Conservation (phyloP, 1,139 yeast species). For the Magnusiomyces suaveolens region DNA sequence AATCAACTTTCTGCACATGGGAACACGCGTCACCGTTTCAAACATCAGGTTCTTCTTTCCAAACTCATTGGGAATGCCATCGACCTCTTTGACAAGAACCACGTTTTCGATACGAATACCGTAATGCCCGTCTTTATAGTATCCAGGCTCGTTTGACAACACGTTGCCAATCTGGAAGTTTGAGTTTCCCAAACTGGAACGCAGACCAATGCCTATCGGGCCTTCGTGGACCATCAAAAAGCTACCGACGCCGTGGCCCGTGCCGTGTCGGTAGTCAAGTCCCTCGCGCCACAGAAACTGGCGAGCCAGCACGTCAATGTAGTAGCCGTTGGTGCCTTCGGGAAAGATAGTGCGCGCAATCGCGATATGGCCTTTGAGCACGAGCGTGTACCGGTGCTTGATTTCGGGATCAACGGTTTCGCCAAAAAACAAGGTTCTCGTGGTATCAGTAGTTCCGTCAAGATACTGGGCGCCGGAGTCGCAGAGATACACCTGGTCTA, state of each 20-base stretch:
- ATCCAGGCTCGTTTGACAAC: slow-evolving; percentile 92
- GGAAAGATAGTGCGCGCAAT: slow-evolving; percentile 74
- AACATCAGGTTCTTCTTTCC: slow-evolving; percentile 60
- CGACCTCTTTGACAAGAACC: slow-evolving; percentile 48
- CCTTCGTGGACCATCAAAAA: slow-evolving; percentile 93
- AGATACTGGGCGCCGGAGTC: slow-evolving; percentile 92
- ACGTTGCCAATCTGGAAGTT: slow-evolving; percentile 63
- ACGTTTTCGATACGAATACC: slow-evolving; percentile 90
- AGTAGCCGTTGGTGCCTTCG: slow-evolving; percentile 73
- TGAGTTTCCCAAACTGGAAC: slow-evolving; percentile 29
- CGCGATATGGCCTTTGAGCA: slow-evolving; percentile 84
- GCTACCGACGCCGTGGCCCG: slow-evolving; percentile 96
- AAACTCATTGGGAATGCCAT: slow-evolving; percentile 34
- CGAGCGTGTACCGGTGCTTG: slow-evolving; percentile 65
- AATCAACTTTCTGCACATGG: slow-evolving; percentile 65
- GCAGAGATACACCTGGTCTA: slow-evolving; percentile 66
- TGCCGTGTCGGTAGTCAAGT: slow-evolving; percentile 89
- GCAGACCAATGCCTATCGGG: slow-evolving; percentile 83
- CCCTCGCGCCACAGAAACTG: slow-evolving; percentile 82
- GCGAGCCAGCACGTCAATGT: slow-evolving; percentile 80
- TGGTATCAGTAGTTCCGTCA: slow-evolving; percentile 95
- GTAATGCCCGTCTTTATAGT: slow-evolving; percentile 80
- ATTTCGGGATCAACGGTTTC: slow-evolving; percentile 59
- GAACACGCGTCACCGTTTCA: slow-evolving; percentile 82
- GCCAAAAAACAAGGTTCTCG: slow-evolving; percentile 81